These are phyloP conservation scores for Cryomyces minteri DNA, from an alignment of 495 filamentous ascomycete species.

Conservation along the genomic window DNA sequence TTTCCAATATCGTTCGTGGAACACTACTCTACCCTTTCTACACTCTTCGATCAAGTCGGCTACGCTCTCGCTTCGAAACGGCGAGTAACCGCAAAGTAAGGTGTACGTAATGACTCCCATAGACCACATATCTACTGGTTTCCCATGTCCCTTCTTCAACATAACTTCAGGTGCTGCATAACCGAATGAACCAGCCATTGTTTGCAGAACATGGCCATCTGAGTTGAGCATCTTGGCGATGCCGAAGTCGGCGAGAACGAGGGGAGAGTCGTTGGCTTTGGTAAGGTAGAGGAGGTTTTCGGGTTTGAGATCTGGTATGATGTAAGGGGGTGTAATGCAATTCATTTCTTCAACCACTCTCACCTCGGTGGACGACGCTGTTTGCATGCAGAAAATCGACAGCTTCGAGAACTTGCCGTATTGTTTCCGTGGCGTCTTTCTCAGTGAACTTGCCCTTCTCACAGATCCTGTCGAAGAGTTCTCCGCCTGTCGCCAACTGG, in stretches of 20 bases:
- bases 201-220: constrained; percentile 78
- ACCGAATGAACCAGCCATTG: constrained; percentile 97
- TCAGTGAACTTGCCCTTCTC: constrained; percentile 98
- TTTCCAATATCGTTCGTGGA: constrained; percentile 97
- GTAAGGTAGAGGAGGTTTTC: constrained; percentile 95
- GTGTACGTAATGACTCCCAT: constrained; percentile 98
- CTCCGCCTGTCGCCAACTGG: constrained; percentile 86
- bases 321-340: background rate
- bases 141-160: constrained; percentile 92
- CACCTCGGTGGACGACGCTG: constrained; percentile 93
- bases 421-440: constrained; percentile 93
- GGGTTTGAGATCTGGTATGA: constrained; percentile 70
- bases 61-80: constrained; percentile 88
- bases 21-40: constrained; percentile 70
- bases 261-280: constrained; percentile 49
- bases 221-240: constrained; percentile 97
- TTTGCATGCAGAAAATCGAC: constrained; percentile 90
- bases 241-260: constrained; percentile 94
- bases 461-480: constrained; percentile 96
- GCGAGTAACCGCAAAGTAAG: constrained; percentile 95
- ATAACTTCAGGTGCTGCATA: constrained; percentile 98
- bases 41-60: constrained; percentile 93
- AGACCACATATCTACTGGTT: constrained; percentile 99
- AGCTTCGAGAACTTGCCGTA: constrained; percentile 84
- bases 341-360: constrained; percentile 3